These are phyloP conservation scores for Leccinum uliginosum DNA, from an alignment of 768 basidiomycete species.

Conservation along the genomic window DNA sequence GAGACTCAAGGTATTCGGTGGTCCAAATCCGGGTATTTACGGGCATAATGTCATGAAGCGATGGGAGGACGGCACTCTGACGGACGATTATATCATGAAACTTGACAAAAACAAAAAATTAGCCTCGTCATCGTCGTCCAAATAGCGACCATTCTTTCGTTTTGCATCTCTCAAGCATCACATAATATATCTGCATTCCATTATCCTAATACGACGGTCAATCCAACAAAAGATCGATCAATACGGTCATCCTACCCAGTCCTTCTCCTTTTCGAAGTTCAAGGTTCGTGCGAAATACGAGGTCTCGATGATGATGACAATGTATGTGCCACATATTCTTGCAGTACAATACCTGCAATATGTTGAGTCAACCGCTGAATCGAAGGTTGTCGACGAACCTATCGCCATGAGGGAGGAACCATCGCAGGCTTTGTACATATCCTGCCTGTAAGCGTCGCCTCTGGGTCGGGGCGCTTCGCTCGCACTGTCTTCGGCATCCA, in stretches of 20 bases:
- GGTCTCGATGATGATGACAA: constrained; percentile 9
- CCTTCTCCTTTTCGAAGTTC: constrained; percentile 8
- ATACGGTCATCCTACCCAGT: not conserved
- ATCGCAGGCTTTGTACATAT: constrained; percentile 75
- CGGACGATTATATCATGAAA: constrained; percentile 32
- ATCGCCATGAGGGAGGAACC: constrained; percentile 71
- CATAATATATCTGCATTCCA: constrained; percentile 7
- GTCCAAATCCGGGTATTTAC: constrained; percentile 70
- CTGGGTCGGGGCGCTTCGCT: constrained; percentile 4
- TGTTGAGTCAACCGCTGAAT: not conserved
- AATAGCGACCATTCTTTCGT: constrained; percentile 9
- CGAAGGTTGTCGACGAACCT: constrained; percentile 38
- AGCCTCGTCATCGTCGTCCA: not conserved
- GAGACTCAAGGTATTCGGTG: constrained; percentile 84
- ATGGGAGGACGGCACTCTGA: constrained; percentile 78
- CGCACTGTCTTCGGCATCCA: constrained; percentile 5
- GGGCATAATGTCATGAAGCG: constrained; percentile 73
- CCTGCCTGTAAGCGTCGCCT: constrained; percentile 25
- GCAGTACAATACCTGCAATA: constrained; percentile 59
- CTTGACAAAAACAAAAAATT: constrained; percentile 21
- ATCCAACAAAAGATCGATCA: not conserved
- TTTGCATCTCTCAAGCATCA: not conserved
- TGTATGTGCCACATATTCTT: constrained; percentile 52
- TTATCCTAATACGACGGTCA: not conserved
- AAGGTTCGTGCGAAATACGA: not conserved